Evolutionary conservation across 2,329 filamentous ascomycete species (phyloP).

Genomic region (Phoma sp.): DNA sequence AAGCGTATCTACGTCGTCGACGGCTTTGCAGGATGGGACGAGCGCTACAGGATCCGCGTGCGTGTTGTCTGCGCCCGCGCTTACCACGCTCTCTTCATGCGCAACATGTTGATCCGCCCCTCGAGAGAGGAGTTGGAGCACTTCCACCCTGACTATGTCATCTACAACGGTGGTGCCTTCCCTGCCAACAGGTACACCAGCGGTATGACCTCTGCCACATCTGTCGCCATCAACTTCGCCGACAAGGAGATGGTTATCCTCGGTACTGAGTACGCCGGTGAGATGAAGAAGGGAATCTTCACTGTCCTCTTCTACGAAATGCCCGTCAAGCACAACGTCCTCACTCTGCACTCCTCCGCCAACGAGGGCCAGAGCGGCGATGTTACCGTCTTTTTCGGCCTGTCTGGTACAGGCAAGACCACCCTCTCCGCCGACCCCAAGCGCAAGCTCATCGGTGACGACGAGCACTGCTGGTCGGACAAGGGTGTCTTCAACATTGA

Average conservation of each 20-base stretch:
- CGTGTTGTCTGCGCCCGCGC: conserved; percentile 98
- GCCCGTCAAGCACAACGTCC: conserved; percentile 98
- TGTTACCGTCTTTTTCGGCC: conserved; percentile 98
- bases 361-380: conserved; percentile 95
- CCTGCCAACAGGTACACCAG: conserved; percentile 97
- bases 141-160: conserved; percentile 99
- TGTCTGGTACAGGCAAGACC: conserved; percentile 98
- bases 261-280: conserved; percentile 94
- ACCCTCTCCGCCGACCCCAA: conserved; percentile 97
- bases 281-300: conserved; percentile 72
- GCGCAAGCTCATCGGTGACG: conserved; percentile 94
- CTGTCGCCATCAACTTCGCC: conserved; percentile 97
- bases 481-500: conserved; percentile 99
- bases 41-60: conserved; percentile 96
- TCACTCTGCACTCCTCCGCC: conserved; percentile 97
- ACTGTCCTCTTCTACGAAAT: conserved; percentile 99
- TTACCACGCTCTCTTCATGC: conserved; percentile 99
- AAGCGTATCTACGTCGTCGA: conserved; percentile 99
- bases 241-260: conserved; percentile 99
- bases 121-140: conserved; percentile 88
- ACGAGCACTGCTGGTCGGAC: conserved; percentile 99
- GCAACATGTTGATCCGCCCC: conserved; percentile 99
- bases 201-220: conserved; percentile 98
- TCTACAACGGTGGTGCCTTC: conserved; percentile 99
- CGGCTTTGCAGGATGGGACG: conserved; percentile 97